Percentiles rank a stretch among this genome's conserved stretches.
Evolutionary conservation across 163 green algal species (phyloP).

Genomic region (Scenedesmus sp.): DNA sequence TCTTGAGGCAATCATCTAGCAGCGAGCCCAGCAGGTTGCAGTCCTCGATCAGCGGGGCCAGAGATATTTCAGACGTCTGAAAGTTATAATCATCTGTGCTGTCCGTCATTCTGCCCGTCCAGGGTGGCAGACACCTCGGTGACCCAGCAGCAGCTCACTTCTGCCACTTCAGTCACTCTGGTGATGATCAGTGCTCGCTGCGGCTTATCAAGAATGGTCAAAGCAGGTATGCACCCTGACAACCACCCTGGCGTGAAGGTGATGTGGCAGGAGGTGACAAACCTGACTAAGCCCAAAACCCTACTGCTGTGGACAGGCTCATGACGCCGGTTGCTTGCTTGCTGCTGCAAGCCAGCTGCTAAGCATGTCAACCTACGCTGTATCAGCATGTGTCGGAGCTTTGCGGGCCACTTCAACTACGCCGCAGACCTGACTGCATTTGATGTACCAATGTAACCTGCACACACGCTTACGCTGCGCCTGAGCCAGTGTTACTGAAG

Average conservation of each 20-base stretch:
- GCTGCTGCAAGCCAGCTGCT: neutral
- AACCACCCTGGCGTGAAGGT: neutral
- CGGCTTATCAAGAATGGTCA: neutral
- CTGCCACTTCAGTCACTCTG: neutral
- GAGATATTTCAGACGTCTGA: slow-evolving; percentile 54
- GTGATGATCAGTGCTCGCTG: neutral
- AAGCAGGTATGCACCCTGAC: neutral
- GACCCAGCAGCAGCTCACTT: slow-evolving; percentile 6
- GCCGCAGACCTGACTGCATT: neutral
- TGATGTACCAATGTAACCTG: too few relatives aligned
- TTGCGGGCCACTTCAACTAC: neutral
- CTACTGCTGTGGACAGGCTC: neutral
- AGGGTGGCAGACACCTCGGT: neutral
- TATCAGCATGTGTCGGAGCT: neutral
- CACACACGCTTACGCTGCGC: too few relatives aligned
- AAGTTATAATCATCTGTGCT: slow-evolving; percentile 60
- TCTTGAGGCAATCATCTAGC: slow-evolving; percentile 88
- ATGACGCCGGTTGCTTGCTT: neutral
- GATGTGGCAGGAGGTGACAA: neutral
- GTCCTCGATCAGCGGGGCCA: slow-evolving; percentile 87
- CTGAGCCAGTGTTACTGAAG: too few relatives aligned
- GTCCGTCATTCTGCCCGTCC: slow-evolving; percentile 49
- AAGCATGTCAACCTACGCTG: neutral
- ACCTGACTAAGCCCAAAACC: neutral
- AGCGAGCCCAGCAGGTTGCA: slow-evolving; percentile 89